Evolutionary conservation across 1,139 yeast genomes (phyloP).

Genomic region (Ogataea hybrid): DNA sequence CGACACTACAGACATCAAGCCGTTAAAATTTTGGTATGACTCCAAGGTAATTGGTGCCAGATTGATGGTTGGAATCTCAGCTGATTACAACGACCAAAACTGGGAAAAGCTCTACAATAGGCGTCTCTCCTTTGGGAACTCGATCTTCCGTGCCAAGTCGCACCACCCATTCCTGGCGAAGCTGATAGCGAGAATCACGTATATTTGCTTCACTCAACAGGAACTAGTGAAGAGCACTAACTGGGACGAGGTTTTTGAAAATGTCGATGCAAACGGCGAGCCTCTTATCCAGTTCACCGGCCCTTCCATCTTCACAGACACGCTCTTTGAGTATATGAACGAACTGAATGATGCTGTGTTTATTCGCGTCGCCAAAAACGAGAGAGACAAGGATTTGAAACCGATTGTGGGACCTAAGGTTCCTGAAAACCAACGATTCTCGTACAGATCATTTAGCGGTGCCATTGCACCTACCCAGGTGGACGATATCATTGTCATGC

Average conservation of each 20-base stretch:
- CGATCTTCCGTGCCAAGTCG: slow-evolving; percentile 26
- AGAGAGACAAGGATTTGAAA: slow-evolving; percentile 21
- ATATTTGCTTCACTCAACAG: slow-evolving; percentile 24
- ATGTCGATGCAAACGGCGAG: slow-evolving; percentile 27
- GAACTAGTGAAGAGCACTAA: slow-evolving; percentile 19
- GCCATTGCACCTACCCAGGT: slow-evolving; percentile 28
- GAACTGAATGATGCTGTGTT: slow-evolving; percentile 20
- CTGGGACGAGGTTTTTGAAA: slow-evolving; percentile 26
- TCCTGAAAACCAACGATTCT: slow-evolving; percentile 23
- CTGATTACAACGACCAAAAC: slow-evolving; percentile 26
- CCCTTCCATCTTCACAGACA: slow-evolving; percentile 26
- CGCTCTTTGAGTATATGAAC: slow-evolving; percentile 25
- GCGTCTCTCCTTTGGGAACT: slow-evolving; percentile 25
- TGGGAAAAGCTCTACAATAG: slow-evolving; percentile 29
- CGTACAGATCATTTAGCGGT: slow-evolving; percentile 25
- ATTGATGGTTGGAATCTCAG: slow-evolving; percentile 23
- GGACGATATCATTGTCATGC: slow-evolving; percentile 27
- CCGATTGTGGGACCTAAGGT: slow-evolving; percentile 27
- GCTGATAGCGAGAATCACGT: slow-evolving; percentile 26
- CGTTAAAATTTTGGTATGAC: slow-evolving; percentile 43
- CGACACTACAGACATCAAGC: slow-evolving; percentile 57
- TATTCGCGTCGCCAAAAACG: slow-evolving; percentile 26
- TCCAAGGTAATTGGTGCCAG: slow-evolving; percentile 20
- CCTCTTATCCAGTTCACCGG: slow-evolving; percentile 28
- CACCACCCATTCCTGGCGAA: slow-evolving; percentile 30